Base-by-base conservation (phyloP, 768 basidiomycete species). In the Suillus fuscotomentosus region DNA sequence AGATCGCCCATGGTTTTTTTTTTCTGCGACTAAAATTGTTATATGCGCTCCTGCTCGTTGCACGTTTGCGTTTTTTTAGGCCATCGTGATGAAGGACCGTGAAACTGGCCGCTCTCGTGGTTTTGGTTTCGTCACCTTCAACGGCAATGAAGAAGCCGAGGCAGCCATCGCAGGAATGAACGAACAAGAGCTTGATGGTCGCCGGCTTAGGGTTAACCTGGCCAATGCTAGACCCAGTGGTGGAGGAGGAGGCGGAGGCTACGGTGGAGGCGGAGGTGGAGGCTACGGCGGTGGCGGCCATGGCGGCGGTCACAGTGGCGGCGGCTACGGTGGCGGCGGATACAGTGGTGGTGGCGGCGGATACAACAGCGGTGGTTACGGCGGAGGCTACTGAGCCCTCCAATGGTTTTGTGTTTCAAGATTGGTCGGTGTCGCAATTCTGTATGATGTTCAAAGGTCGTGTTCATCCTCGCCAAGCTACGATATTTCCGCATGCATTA, bases 81-180 rank as follows among this genome's bases (percentile, higher is more conserved):
- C 70, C 66, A 73, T 77, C 63, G 76, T 76, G 63, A 77, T 78
- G 76, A 74, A 77, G 72, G 85, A 86, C 75, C 81, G 84, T 64
- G 85, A 86, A 67, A 86, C 85, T 57, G 83, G 83, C 63, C 82
- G 85, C 66, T 84, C 83, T 63, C 79, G 85, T 69, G 84, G 84
- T 66, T 86, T 86, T 74, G 84, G 84, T 63, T 86, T 86, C 68
- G 84, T 85, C 67, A 83, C 80, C 48, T 80, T 73, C 48, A 22
- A n/a, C 54, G 53, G 56, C 63, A 3, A 38, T 3, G 50, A 54
- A 0, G 77, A 84, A 69, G 84, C 84, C 63, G 64, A 84, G 1
- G 72, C 75, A 63, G 83, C 84, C 43, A 84, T 86, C 70, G 10
- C 31, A 7, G 72, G 60, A 53, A 70, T 85, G 73, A 73, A 86